Conservation (phyloP, 139 green algal genomes). For the Tetradesmus obliquus region DNA sequence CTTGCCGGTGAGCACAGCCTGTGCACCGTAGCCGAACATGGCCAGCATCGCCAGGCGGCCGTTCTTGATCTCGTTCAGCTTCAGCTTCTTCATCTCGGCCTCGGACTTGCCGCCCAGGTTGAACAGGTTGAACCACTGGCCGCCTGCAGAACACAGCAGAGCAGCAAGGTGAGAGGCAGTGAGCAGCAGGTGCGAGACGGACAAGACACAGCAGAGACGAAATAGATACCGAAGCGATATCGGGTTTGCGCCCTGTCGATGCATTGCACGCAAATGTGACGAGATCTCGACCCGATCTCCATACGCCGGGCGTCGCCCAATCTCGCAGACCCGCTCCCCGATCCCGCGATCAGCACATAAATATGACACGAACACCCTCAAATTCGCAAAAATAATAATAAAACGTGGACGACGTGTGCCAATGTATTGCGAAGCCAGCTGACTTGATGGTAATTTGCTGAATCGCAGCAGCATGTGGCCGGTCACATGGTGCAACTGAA, state of each 20-base stretch:
- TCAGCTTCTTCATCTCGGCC: constrained; percentile 85
- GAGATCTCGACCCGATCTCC: background rate
- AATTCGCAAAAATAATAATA: background rate
- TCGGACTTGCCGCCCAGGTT: constrained; percentile 88
- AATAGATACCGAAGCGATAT: background rate
- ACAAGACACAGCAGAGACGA: background rate
- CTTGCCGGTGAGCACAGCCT: constrained; percentile 85
- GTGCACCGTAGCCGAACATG: constrained; percentile 73
- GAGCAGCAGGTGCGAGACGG: background rate
- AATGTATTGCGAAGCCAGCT: no score
- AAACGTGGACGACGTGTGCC: no score
- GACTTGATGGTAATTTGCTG: background rate
- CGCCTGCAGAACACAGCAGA: constrained; percentile 68
- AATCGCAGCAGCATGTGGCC: background rate
- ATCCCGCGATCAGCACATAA: background rate
- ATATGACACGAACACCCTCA: background rate
- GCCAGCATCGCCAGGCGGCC: constrained; percentile 88
- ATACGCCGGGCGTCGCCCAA: background rate
- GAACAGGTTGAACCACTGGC: constrained; percentile 97
- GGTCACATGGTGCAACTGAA: background rate
- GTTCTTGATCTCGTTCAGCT: constrained; percentile 98
- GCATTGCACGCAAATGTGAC: background rate
- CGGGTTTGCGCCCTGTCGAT: background rate
- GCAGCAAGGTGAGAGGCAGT: background rate
- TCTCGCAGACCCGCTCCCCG: no score